Evolutionary conservation across 140 eudicot genomes (phyloP).

Genomic region (Cichorium intybus): DNA sequence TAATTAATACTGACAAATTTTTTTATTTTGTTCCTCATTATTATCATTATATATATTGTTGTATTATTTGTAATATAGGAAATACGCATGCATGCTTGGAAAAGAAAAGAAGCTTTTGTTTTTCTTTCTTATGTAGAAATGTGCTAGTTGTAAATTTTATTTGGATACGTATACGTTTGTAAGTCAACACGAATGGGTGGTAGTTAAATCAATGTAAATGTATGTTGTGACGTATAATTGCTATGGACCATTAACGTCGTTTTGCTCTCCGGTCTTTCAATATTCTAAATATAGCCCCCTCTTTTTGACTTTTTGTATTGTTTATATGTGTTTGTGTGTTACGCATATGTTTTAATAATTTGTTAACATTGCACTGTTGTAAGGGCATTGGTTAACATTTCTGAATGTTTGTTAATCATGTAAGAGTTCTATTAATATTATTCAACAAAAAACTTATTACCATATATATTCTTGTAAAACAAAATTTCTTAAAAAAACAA

Average conservation of each 20-base stretch:
- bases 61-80: constrained; percentile 10
- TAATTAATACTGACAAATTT: background rate
- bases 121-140: constrained; percentile 2
- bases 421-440: too few species aligned
- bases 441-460: too few species aligned
- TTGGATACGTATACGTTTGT: background rate
- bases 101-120: background rate
- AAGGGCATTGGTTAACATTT: too few species aligned
- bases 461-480: too few species aligned
- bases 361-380: background rate
- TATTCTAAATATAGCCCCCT: background rate
- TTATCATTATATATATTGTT: background rate
- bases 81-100: constrained; percentile 18
- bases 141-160: constrained; percentile 6
- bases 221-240: constrained; percentile 8
- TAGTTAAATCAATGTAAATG: constrained; percentile 8
- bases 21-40: background rate
- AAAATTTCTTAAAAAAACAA: too few species aligned
- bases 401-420: too few species aligned
- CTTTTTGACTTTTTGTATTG: background rate
- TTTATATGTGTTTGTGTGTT: too few species aligned
- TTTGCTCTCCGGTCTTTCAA: background rate
- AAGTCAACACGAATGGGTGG: constrained; percentile 4
- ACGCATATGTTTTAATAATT: too few species aligned
- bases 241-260: constrained; percentile 1